Base-by-base conservation (phyloP, 306 rosid genomes). In the Prunus padus region DNA sequence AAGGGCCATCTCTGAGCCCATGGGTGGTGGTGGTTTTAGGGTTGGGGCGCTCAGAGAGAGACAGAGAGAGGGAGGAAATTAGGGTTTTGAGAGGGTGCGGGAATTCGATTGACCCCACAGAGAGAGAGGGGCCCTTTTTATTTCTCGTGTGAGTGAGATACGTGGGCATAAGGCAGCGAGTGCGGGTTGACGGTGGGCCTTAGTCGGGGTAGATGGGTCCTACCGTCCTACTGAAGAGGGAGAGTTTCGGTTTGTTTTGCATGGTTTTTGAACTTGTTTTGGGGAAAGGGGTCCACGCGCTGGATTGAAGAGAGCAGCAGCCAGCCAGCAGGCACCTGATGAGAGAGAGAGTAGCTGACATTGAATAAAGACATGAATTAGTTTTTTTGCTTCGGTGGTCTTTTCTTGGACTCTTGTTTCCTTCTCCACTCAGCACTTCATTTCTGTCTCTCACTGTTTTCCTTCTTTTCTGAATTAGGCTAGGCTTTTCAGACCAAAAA, bases 21-120 rank as follows among this genome's bases (percentile, higher is more conserved):
- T 87, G 3, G 50, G 47, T 28, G 67, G 16, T 4, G 22, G 20
- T 80, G 84, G 77, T 18, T 59, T 67, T 92, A 82, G 93, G 96
- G 94, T 83, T 88, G 82, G 25, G 26, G 60, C 10, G 1, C 57
- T 51, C 20, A 5, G 71, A 26, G 59, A 18, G n/a, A 7, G 42
- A 30, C 0, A 30, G 0, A 30, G 28, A 2, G 73, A 49, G 16
- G 15, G 78, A 25, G 56, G 30, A 63, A 49, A 13, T 25, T 60
- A 60, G 37, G 65, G 65, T 25, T 60, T 25, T 60, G 57, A 62
- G 71, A 30, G 40, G 69, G 30, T 68, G 46, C 22, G 6, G 79
- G 77, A 81, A 81, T 79, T 71, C 76, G 31, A 78, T 26, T 75
- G 96, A 88, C 96, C 89, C 89, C 91, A 90, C 90, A 72, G 9